Evolutionary conservation across 23 red algal genomes (phyloP), one percentile per base, ranked within the genome.

Genomic region (Gracilariopsis chorda): DNA sequence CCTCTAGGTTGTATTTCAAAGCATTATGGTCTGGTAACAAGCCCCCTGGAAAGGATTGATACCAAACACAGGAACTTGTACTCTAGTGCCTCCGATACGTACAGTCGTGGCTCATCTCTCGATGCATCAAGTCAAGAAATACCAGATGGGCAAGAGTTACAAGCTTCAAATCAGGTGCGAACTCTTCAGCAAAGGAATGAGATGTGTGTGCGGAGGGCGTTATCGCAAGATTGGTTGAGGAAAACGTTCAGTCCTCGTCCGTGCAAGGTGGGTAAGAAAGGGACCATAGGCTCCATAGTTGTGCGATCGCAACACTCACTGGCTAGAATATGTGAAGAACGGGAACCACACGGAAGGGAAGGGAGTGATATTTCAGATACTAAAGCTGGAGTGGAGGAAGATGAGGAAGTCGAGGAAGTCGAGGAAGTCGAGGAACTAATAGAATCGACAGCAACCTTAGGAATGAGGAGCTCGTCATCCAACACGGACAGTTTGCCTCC

Each of bases 141-240:
- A 24, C 36, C 2, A 4, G 37, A 44, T 7, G 37, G 67, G 4
- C 28, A 35, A 73, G 21, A 24, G 20, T 7, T 3, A 25, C 28
- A 36, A 8, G 23, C 36, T 12, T 73, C 47, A 42, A 6, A 33
- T 42, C 1, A 46, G 3, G 17, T 73, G 2, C 20, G 28, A 46
- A 73, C 67, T 9, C 37, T 73, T 44, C 42, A 42, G 10, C 14
- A 12, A 36, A 63, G 28, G 33, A 65, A 83, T 59, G 82, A 86
- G 37, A 65, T 48, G 37, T 69, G 47, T 68, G 82, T 86, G 20
- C 82, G 59, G 14, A 64, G 55, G 45, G 71, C 82, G 44, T 48
- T 86, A 20, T 86, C 62, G 10, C 82, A 86, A 86, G 82, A 86
- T 62, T 86, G 82, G 82, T 69, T 72, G 6, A 64, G 37, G 57